phyloP scores from a whole-genome alignment of 306 rosid genomes.

The Coriaria nepalensis region DNA sequence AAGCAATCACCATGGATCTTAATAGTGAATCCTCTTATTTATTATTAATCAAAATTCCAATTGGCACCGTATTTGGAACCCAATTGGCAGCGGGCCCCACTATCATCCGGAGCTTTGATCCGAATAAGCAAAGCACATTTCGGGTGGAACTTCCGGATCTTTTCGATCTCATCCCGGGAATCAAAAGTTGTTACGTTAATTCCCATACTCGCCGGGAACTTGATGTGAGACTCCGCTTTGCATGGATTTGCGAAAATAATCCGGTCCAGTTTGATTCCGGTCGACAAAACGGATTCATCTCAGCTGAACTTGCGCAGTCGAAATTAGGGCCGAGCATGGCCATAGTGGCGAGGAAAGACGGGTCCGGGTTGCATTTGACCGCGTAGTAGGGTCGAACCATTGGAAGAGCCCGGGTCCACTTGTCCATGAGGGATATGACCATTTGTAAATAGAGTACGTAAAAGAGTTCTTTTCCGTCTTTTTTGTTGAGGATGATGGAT shows the following conservation, averaged over 20 bases:
- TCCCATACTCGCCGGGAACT: conserved; percentile 6
- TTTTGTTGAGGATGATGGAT: conserved; percentile 11
- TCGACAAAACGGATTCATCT: conserved; percentile 10
- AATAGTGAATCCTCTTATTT: too few species aligned
- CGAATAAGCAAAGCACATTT: conserved; percentile 8
- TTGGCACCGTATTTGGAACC: conserved; percentile 12
- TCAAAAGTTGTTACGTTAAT: conserved; percentile 8
- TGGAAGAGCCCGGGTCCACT: conserved; percentile 9
- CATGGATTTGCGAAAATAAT: conserved; percentile 15
- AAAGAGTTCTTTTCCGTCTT: conserved; percentile 5
- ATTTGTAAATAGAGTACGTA: conserved; percentile 4
- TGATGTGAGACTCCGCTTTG: conserved; percentile 11
- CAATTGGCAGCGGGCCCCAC: neutral
- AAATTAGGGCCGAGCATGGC: conserved; percentile 10
- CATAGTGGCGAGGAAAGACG: conserved; percentile 6
- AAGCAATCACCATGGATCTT: too few species aligned
- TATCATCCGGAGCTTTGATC: neutral
- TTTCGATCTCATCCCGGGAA: conserved; percentile 4
- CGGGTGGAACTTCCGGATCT: conserved; percentile 9
- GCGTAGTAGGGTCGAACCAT: neutral
- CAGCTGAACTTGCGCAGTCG: conserved; percentile 10
- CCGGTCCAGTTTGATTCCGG: neutral
- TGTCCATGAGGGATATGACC: conserved; percentile 4
- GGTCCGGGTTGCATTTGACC: conserved; percentile 11
- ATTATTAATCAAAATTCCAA: too few species aligned